Evolutionary conservation across 2,329 filamentous ascomycete genomes (phyloP), one percentile per base, ranked within the genome.

Genomic region (Mariannaea sp.): DNA sequence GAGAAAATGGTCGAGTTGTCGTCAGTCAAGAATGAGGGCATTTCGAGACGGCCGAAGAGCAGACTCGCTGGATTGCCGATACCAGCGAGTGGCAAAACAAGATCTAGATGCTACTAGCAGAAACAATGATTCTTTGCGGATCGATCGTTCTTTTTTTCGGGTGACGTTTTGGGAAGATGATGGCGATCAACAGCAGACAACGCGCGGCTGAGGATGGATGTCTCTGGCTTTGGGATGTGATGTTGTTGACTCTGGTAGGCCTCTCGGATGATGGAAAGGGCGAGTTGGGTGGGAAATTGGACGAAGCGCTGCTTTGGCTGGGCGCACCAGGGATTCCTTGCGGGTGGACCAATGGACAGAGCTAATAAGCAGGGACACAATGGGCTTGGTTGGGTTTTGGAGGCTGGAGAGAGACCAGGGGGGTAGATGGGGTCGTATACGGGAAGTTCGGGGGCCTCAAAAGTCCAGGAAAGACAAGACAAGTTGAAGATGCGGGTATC

Each of bases 21-120:
- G 70, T 80, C 73, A 68, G 74, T 73, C 60, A 81, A 67, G 68
- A 81, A 82, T 60, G 79, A 81, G 73, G 80, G 80, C 80, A 83
- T 83, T 63, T 71, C 71, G 70, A 76, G 69, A 26, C 53, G 54
- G 36, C 69, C 36, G 40, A 68, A 46, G 22, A 29, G 16, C 41
- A 54, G 35, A 36, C 56, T 63, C 61, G 43, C 62, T 57, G 53
- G 45, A 52, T n/a, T 40, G 60, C 49, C 53, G 54, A 55, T 43
- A 58, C 60, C 60, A 59, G 57, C 60, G 57, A 65, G 64, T 49
- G 60, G 50, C 56, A 57, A 58, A 46, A 36, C 50, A 48, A 49
- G 32, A 22, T 13, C 13, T 66, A 65, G 52, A 61, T 65, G 54
- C 57, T 66, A 53, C 54, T 55, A 42, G 43, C 29, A 52, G 54